Evolutionary conservation across 306 rosid genomes (phyloP).

Genomic region (Trifolium repens): DNA sequence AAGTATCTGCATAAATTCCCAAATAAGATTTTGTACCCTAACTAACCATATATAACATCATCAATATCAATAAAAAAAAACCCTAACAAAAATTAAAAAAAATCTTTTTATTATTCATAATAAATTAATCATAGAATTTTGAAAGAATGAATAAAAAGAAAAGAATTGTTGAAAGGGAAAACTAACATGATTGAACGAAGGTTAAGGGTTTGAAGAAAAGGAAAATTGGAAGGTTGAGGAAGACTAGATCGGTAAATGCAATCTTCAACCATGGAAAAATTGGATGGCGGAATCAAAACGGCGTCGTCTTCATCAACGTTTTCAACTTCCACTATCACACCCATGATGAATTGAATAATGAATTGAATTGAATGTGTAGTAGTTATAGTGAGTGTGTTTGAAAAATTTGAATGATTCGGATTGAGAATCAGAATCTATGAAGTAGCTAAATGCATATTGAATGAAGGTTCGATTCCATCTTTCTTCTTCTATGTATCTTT

Average conservation of each 20-base stretch:
- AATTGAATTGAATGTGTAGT: neutral
- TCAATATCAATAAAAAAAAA: neutral
- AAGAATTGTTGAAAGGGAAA: neutral
- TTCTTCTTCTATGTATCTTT: neutral
- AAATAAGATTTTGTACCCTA: neutral
- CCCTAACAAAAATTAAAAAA: too few relatives aligned
- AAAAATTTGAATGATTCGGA: neutral
- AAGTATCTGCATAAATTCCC: constrained; percentile 66
- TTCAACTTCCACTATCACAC: constrained; percentile 46
- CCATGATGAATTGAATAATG: constrained; percentile 37
- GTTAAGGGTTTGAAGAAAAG: constrained; percentile 69
- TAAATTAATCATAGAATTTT: neutral
- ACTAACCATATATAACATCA: neutral
- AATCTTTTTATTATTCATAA: neutral
- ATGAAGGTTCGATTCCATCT: neutral
- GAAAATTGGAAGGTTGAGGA: constrained; percentile 70
- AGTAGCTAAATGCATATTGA: neutral
- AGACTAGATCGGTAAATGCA: constrained; percentile 87
- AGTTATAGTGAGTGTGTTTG: neutral
- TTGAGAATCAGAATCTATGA: neutral
- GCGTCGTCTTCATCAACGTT: constrained; percentile 39
- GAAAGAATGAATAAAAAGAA: neutral
- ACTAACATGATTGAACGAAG: constrained; percentile 85
- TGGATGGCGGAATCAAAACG: constrained; percentile 69
- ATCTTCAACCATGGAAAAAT: constrained; percentile 92